phyloP scores from a whole-genome alignment of 2,329 filamentous ascomycete genomes.

The Hypoxylon sp. region DNA sequence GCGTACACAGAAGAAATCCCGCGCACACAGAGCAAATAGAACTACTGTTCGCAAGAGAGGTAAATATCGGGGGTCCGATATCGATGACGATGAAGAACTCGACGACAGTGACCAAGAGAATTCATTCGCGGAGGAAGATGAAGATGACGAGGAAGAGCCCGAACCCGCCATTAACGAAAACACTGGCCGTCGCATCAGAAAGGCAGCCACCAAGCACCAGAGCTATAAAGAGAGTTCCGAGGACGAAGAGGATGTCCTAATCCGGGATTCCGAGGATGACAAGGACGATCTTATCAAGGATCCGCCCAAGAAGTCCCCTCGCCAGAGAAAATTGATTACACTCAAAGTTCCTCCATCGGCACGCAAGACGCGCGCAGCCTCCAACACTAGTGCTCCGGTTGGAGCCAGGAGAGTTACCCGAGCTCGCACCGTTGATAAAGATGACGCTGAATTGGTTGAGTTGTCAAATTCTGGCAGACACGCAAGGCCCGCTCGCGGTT shows the following conservation, averaged over 20 bases:
- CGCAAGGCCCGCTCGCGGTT: constrained; percentile 63
- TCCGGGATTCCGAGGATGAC: constrained; percentile 55
- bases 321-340: constrained; percentile 61
- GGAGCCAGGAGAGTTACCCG: constrained; percentile 65
- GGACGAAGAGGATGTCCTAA: constrained; percentile 55
- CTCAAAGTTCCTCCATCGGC: constrained; percentile 56
- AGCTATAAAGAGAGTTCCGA: constrained; percentile 65
- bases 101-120: constrained; percentile 68
- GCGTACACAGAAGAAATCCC: constrained; percentile 58
- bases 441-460: constrained; percentile 69
- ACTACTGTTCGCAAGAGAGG: constrained; percentile 47
- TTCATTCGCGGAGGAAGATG: constrained; percentile 62
- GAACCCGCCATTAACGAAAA: constrained; percentile 57
- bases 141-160: constrained; percentile 55
- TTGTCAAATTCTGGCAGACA: constrained; percentile 74
- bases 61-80: constrained; percentile 72
- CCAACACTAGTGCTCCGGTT: constrained; percentile 38
- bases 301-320: constrained; percentile 51
- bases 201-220: constrained; percentile 60
- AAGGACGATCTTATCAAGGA: constrained; percentile 59
- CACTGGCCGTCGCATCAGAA: constrained; percentile 63
- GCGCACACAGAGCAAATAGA: constrained; percentile 56
- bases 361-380: constrained; percentile 46
- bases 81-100: constrained; percentile 69
- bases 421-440: constrained; percentile 69